A percentile compares a stretch with the other conserved stretches of the same genome.
These are phyloP conservation scores for Glonium stellatum DNA, from an alignment of 495 filamentous ascomycete genomes.

Conservation along the genomic window DNA sequence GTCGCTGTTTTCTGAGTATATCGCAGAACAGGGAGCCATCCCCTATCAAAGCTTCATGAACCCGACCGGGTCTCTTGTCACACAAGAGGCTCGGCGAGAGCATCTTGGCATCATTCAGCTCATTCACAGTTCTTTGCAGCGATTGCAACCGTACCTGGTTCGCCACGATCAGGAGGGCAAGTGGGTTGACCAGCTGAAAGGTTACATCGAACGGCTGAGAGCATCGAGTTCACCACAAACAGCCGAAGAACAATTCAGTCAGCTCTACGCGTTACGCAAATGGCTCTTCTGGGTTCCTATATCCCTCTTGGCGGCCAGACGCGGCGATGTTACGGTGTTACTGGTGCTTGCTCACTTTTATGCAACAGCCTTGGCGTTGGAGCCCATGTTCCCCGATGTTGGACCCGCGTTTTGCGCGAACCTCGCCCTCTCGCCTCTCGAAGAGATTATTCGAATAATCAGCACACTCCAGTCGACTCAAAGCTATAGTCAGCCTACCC, in stretches of 20 bases:
- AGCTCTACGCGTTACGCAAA: slow-evolving; percentile 73
- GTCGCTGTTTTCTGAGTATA: slow-evolving; percentile 76
- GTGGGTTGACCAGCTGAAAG: slow-evolving; percentile 68
- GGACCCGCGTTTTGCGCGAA: slow-evolving; percentile 60
- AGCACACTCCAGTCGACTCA: slow-evolving; percentile 30
- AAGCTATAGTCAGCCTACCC: slow-evolving; percentile 24
- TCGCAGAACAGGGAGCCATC: slow-evolving; percentile 64
- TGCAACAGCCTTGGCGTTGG: slow-evolving; percentile 75
- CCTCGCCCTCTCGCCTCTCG: slow-evolving; percentile 32
- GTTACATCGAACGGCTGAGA: slow-evolving; percentile 72
- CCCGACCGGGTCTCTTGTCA: slow-evolving; percentile 49
- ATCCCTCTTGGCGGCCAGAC: slow-evolving; percentile 52
- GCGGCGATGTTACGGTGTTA: slow-evolving; percentile 57
- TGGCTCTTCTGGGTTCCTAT: slow-evolving; percentile 97
- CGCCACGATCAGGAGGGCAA: slow-evolving; percentile 67
- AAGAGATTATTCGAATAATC: slow-evolving; percentile 36
- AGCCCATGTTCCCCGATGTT: slow-evolving; percentile 84
- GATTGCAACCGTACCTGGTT: slow-evolving; percentile 62
- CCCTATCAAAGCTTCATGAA: slow-evolving; percentile 50
- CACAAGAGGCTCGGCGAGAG: slow-evolving; percentile 52
- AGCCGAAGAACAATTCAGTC: slow-evolving; percentile 76
- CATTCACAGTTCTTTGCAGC: slow-evolving; percentile 61
- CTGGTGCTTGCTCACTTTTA: slow-evolving; percentile 88
- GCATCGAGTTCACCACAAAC: slow-evolving; percentile 65
- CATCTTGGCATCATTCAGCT: slow-evolving; percentile 61